Evolutionary conservation across 805 yeast species (phyloP).

Genomic region (Dipodascus albidus): DNA sequence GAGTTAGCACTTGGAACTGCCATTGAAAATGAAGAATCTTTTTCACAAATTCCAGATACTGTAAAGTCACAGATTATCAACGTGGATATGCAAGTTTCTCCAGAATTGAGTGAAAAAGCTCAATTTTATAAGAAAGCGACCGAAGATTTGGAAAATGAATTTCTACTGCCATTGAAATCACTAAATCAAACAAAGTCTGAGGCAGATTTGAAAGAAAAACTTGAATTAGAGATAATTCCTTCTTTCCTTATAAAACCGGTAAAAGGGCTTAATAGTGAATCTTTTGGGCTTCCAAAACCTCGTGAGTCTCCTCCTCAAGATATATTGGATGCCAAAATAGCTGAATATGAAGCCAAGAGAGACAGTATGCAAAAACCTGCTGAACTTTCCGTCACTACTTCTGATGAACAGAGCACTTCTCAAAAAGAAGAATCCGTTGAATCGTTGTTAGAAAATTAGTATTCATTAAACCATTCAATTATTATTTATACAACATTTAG

Average conservation of each 20-base stretch:
- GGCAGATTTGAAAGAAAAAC: neutral
- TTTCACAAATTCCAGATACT: conserved; percentile 12
- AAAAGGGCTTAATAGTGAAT: neutral
- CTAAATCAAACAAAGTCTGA: neutral
- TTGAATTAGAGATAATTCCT: neutral
- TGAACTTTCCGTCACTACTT: too few species aligned
- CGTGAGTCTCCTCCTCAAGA: neutral
- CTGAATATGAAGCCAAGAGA: neutral
- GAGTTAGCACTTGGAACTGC: conserved; percentile 30
- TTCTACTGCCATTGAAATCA: neutral
- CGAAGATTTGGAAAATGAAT: neutral
- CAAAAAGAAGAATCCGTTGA: too few species aligned
- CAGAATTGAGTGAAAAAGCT: neutral
- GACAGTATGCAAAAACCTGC: too few species aligned
- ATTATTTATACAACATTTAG: too few species aligned
- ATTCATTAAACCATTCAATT: too few species aligned
- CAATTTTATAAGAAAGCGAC: neutral
- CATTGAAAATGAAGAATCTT: conserved; percentile 18
- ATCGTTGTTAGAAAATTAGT: too few species aligned
- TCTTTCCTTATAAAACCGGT: neutral
- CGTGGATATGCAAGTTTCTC: neutral
- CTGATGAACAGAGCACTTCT: too few species aligned
- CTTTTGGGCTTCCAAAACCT: neutral
- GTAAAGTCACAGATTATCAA: neutral
- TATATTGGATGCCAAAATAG: neutral